Base-by-base conservation (phyloP, 495 filamentous ascomycete genomes). In the Aspergillus cavernicola region DNA sequence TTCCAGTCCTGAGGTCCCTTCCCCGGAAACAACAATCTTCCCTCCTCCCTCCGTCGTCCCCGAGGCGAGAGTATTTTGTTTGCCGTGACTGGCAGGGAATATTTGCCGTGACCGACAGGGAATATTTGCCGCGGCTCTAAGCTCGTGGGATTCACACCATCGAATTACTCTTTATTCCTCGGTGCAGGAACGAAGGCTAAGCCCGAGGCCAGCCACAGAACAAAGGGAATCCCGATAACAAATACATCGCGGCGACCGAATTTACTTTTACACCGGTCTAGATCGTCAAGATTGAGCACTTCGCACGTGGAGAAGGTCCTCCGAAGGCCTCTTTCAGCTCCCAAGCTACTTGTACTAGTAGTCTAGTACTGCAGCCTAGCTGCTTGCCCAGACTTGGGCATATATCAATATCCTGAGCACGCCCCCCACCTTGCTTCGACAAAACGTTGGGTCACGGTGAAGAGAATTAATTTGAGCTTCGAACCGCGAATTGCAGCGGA, bases 351-450 rank as follows among this genome's bases (percentile, higher is more conserved):
- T 38, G 24, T 28, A 9, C 24, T 4, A 28, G 24, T 28, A 15
- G 9, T 9, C n/a, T 38, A 38, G 36, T 19, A 18, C 26, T 45
- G 28, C 42, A 45, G 42, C 43, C 43, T 46, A 46, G 43, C 29
- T 33, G 28, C 18, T 33, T 35, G 43, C 43, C 43, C 28, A 46
- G 43, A 33, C 33, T 49, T 38, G 33, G 32, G 33, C 46, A 50
- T 50, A 50, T 39, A 50, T 28, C 33, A 50, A 13, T 29, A 15
- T 43, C 19, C 19, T 16, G n/a, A 43, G n/a, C n/a, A 12, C 22
- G 13, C 44, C 18, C 46, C 46, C 46, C 46, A 39, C 46, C 46
- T 50, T 39, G 22, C 23, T 50, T 35, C 24, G 31, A 46, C 31
- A 36, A 28, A 7, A 24, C 20, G 29, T 47, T 18, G 4, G 28